Percentiles rank a stretch among this genome's conserved stretches.
Evolutionary conservation across 345 rosid genomes (phyloP).

Genomic region (Populus nigra): DNA sequence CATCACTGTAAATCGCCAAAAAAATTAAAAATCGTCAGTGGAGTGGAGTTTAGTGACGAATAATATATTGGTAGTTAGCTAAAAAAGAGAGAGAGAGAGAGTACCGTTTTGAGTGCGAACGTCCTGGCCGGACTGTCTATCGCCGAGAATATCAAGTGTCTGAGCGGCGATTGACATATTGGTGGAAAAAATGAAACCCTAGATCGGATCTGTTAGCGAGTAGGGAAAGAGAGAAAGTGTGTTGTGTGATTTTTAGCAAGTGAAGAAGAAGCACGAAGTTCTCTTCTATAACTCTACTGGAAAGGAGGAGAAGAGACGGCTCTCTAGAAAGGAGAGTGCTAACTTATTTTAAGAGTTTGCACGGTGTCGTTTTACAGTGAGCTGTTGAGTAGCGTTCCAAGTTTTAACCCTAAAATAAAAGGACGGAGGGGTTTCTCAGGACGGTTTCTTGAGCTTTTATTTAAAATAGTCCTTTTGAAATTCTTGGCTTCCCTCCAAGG

Average conservation of each 20-base stretch:
- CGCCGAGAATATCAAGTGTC: conserved; percentile 84
- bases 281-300: background rate
- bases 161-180: conserved; percentile 58
- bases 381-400: background rate
- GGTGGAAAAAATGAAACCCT: conserved; percentile 15
- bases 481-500: background rate
- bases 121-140: conserved; percentile 89
- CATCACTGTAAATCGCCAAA: conserved; percentile 46
- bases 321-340: background rate
- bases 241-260: background rate
- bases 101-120: conserved; percentile 95
- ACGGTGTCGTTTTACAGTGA: background rate
- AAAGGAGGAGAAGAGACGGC: background rate
- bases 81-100: background rate
- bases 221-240: background rate
- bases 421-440: too few relatives aligned
- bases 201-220: conserved; percentile 22
- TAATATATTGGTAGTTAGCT: background rate
- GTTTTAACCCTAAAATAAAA: too few relatives aligned
- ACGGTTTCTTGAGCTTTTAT: background rate
- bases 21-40: conserved; percentile 1
- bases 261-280: background rate
- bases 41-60: background rate
- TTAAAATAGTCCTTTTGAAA: background rate
- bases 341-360: background rate